Base-by-base conservation (phyloP, 2,329 filamentous ascomycete genomes). In the Trichocomaceae sp. region DNA sequence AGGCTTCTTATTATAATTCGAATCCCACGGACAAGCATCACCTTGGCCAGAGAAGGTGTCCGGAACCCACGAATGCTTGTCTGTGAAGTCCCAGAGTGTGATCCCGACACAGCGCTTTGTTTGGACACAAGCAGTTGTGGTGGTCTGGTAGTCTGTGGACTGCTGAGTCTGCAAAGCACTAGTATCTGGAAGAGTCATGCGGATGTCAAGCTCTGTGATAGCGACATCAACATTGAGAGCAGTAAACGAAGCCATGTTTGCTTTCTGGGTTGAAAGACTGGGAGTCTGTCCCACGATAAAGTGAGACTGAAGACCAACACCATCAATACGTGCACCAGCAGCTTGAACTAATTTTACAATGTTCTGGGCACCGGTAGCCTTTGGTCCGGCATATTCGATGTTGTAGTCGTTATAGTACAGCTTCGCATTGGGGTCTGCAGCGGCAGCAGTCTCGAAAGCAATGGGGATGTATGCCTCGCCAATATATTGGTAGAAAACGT, bases 381-480 rank as follows among this genome's bases (percentile, higher is more conserved):
- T 71, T 31, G 63, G 52, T 15, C 67, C 67, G 0, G 66, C 60
- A 49, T 62, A 64, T 50, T 73, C 71, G 50, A 74, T 71, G 56
- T 69, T 70, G 37, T 70, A 71, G 42, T 76, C 67, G 57, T 74
- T 90, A 72, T 89, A 87, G 75, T 87, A 90, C 39, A 90, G 76
- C 71, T 85, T 85, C 2, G 83, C 84, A 54, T 70, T 63, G 2
- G 86, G 84, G 66, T 89, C 86, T 13, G 83, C 85, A 8, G 76
- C 76, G 50, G 81, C 79, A 19, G 87, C 86, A 10, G 86, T 81
- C 51, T 80, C 76, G 72, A 89, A 90, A 35, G 86, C 86, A 62
- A 87, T 85, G 20, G 76, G 74, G 52, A 90, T 81, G 64, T 85
- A 88, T 67, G 80, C 79, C 71, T 88, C 84, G 45, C 86, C 85